These are phyloP conservation scores for Pichia sp. DNA, from an alignment of 1,139 yeast species.

Conservation along the genomic window DNA sequence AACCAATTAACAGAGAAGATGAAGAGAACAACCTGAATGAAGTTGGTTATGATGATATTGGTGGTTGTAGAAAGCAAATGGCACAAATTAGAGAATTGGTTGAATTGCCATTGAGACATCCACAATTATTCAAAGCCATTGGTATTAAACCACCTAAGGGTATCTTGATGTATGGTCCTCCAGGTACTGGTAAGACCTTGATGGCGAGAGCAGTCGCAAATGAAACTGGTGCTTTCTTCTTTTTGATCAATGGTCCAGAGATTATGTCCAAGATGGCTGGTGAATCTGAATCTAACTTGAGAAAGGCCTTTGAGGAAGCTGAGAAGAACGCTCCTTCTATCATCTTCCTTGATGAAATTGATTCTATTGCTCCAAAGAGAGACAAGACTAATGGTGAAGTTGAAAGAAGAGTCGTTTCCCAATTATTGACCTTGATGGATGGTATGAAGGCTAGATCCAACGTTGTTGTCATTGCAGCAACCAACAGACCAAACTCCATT, in stretches of 20 bases:
- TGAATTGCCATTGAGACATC: conserved; percentile 94
- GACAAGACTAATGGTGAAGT: conserved; percentile 99
- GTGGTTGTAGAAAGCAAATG: conserved; percentile 98
- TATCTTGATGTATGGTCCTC: conserved; percentile 96
- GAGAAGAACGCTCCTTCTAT: conserved; percentile 98
- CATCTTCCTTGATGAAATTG: conserved; percentile 97
- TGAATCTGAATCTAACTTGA: conserved; percentile 93
- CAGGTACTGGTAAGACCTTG: conserved; percentile 98
- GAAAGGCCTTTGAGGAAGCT: conserved; percentile 99
- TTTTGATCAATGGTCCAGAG: conserved; percentile 98
- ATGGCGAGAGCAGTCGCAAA: conserved; percentile 99
- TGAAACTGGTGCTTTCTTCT: conserved; percentile 98
- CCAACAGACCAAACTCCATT: conserved; percentile 96
- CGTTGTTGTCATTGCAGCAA: conserved; percentile 90
- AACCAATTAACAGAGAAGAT: conserved; percentile 97
- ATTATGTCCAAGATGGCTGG: conserved; percentile 99
- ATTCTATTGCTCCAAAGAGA: conserved; percentile 98
- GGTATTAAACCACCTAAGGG: conserved; percentile 99
- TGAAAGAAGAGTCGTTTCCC: conserved; percentile 96
- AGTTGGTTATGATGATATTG: conserved; percentile 98
- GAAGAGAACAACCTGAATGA: conserved; percentile 95
- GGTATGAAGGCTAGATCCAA: conserved; percentile 99
- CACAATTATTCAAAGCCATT: conserved; percentile 90
- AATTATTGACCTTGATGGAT: conserved; percentile 94
- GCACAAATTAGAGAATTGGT: conserved; percentile 97